Base-by-base conservation (phyloP, 768 basidiomycete species). In the Pleurotus sapidus region DNA sequence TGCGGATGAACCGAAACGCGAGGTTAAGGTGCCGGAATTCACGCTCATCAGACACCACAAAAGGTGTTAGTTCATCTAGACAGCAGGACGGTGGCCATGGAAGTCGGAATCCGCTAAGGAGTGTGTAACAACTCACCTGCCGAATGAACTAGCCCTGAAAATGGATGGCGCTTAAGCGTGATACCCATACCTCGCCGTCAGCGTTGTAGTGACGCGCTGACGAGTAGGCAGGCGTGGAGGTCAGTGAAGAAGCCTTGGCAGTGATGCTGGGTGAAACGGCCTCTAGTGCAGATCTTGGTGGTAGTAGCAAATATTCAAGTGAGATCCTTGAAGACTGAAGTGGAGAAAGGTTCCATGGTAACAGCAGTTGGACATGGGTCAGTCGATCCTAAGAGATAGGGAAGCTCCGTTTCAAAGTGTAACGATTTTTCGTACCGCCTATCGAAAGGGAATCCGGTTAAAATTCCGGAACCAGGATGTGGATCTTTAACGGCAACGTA, bases 91-190 rank as follows among this genome's bases (percentile, higher is more conserved):
- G 86, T 87, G 86, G 85, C 83, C 86, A 87, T 87, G 84, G 86
- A 88, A 87, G 86, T 87, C 83, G 80, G 82, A 87, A 87, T 74
- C 86, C 83, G 83, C 86, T 87, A 87, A 87, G 86, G 84, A 87
- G 84, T 87, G 85, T 87, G 85, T 86, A 86, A 87, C 85, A 87
- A 88, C 86, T 88, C 85, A 88, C 86, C 87, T 87, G 87, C 87
- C 84, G 85, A 89, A 89, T 86, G 82, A 87, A 88, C 86, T 88
- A 86, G 86, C 87, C 87, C 85, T 88, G 84, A 88, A 88, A 88
- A 88, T 88, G 86, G 87, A 88, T 88, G 87, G 87, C 86, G 86
- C 87, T 89, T 81, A 87, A 88, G 85, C 80, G 83, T 86, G 81
- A 81, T 84, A 87, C 87, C 87, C 84, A 88, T 84, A 88, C 86